Evolutionary conservation across 805 yeast genomes (phyloP).

Genomic region (Sugiyamaella marilandica): DNA sequence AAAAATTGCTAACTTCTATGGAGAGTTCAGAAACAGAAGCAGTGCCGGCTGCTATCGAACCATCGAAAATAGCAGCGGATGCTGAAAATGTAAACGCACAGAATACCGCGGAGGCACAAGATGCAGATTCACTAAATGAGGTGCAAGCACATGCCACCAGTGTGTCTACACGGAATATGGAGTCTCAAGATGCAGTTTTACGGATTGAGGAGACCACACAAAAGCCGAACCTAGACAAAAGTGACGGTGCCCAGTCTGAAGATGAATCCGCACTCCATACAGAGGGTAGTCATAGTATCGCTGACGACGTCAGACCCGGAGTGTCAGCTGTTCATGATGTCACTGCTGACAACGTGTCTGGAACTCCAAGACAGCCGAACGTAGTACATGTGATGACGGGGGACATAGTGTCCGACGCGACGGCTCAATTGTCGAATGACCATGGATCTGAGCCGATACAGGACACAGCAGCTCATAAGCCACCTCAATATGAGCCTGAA

Average conservation of each 20-base stretch:
- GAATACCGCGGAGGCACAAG: constrained; percentile 1
- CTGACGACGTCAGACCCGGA: neutral
- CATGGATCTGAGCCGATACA: too few relatives aligned
- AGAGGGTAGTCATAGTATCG: too few relatives aligned
- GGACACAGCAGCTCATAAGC: too few relatives aligned
- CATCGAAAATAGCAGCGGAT: neutral
- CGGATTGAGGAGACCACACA: neutral
- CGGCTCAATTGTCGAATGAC: too few relatives aligned
- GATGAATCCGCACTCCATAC: too few relatives aligned
- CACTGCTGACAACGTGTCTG: neutral
- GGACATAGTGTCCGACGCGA: too few relatives aligned
- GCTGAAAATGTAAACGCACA: neutral
- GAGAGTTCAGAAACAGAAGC: neutral
- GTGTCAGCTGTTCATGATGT: neutral
- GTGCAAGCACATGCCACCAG: neutral
- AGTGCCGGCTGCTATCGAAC: neutral
- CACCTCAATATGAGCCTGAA: too few relatives aligned
- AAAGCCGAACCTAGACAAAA: neutral
- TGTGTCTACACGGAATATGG: neutral
- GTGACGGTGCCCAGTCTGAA: neutral
- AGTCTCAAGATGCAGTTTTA: neutral
- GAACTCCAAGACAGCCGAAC: too few relatives aligned
- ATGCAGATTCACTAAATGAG: neutral
- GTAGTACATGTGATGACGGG: too few relatives aligned
- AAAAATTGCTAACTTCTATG: too few relatives aligned